These are phyloP conservation scores for Ceratocystiopsis minuta DNA, from an alignment of 2,329 filamentous ascomycete genomes.

Conservation along the genomic window DNA sequence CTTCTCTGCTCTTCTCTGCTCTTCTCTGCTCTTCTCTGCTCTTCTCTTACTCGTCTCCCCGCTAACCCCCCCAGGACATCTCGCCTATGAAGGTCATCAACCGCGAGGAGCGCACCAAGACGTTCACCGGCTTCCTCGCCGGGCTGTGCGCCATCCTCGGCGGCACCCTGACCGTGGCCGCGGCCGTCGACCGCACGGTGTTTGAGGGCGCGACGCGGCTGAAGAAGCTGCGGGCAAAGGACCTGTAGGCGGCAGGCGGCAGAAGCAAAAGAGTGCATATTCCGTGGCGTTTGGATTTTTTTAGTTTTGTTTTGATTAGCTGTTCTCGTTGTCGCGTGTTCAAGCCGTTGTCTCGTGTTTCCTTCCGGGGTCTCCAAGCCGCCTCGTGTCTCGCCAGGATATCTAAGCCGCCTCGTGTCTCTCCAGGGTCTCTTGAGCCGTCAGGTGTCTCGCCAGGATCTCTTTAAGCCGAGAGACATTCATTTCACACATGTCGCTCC, in stretches of 20 bases:
- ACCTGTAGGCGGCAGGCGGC: conserved; percentile 21
- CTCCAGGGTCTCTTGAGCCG: not conserved
- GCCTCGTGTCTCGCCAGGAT: not conserved
- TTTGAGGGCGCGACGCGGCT: conserved; percentile 76
- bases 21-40: not conserved
- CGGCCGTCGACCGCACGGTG: conserved; percentile 74
- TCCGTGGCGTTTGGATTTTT: conserved; percentile 2
- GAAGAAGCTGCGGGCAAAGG: conserved; percentile 66
- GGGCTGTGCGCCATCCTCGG: conserved; percentile 90
- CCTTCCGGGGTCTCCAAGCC: no score
- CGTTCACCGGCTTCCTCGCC: conserved; percentile 79
- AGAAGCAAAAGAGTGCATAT: not conserved
- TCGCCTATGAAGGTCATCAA: conserved; percentile 99
- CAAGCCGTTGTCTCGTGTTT: not conserved
- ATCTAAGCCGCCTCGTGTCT: not conserved
- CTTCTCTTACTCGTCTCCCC: no score
- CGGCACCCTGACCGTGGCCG: conserved; percentile 87
- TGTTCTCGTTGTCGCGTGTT: not conserved
- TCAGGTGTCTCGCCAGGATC: no score
- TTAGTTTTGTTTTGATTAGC: conserved; percentile 1
- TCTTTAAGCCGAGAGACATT: no score
- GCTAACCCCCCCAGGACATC: conserved; percentile 48
- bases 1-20: not conserved
- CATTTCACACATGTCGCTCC: no score
- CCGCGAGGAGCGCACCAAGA: conserved; percentile 75